These are phyloP conservation scores for Penicillium canariense DNA, from an alignment of 495 filamentous ascomycete species.

Conservation along the genomic window DNA sequence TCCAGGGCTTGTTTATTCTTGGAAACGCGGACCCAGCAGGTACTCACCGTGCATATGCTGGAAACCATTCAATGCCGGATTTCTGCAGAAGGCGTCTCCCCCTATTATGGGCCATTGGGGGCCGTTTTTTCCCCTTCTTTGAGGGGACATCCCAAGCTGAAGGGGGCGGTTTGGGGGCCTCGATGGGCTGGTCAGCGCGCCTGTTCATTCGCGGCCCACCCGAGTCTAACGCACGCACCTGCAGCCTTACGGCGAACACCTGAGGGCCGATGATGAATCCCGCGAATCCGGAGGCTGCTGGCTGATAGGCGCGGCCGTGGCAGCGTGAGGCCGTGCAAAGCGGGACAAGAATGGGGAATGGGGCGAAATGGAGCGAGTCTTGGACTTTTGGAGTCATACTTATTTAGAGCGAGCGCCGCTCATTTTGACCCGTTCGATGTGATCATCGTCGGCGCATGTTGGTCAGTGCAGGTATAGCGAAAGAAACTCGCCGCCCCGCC, in stretches of 20 bases:
- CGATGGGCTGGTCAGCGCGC: not conserved
- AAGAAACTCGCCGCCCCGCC: not conserved
- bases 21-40: conserved; percentile 9
- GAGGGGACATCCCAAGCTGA: conserved; percentile 10
- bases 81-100: conserved; percentile 4
- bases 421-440: not conserved
- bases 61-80: conserved; percentile 2
- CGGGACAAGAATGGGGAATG: not conserved
- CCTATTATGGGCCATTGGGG: not conserved
- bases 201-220: conserved; percentile 13
- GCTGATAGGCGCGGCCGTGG: not conserved
- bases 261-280: not conserved
- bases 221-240: conserved; percentile 23
- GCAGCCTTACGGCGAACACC: conserved; percentile 26
- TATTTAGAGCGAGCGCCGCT: conserved; percentile 4
- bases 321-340: conserved; percentile 1
- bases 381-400: not conserved
- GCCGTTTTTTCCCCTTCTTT: conserved; percentile 1
- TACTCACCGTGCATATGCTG: conserved; percentile 8
- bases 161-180: conserved; percentile 19
- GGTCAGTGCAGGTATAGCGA: conserved; percentile 7
- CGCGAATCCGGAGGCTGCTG: conserved; percentile 10
- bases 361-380: not conserved
- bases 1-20: conserved; percentile 12
- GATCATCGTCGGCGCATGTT: not conserved